Percentiles rank a stretch among this genome's conserved stretches.
Conservation (phyloP, 2,329 filamentous ascomycete species). For the Fusarium hainanense region DNA sequence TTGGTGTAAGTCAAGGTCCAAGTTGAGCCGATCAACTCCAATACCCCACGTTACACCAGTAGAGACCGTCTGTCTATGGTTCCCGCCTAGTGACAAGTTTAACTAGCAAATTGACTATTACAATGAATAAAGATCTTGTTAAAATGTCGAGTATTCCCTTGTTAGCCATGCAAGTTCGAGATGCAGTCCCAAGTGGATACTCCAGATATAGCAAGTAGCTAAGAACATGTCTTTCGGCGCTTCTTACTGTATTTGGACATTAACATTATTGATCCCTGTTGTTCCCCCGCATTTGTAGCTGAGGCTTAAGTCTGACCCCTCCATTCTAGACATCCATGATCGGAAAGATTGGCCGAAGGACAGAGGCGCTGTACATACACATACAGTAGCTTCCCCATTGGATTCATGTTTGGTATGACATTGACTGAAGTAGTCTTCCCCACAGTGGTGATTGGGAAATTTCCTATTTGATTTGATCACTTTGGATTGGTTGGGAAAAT, state of each 20-base stretch:
- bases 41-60: neutral
- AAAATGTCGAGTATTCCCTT: neutral
- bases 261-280: neutral
- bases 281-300: conserved; percentile 14
- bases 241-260: conserved; percentile 24
- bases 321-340: neutral
- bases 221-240: conserved; percentile 20
- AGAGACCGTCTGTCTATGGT: neutral
- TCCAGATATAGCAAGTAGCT: conserved; percentile 14
- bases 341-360: conserved; percentile 10
- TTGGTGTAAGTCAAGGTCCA: neutral
- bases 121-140: neutral
- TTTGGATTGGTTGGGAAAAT: conserved; percentile 8
- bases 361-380: neutral
- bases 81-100: neutral
- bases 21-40: conserved; percentile 3
- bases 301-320: conserved; percentile 16
- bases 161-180: neutral
- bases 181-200: conserved; percentile 2
- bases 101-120: neutral
- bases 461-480: neutral
- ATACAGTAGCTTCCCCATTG: neutral
- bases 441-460: neutral
- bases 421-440: neutral
- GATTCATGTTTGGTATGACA: neutral